A percentile compares a stretch with the other conserved stretches of the same genome.
These are phyloP conservation scores for Microcera coccophila DNA, from an alignment of 2,329 filamentous ascomycete genomes.

Conservation along the genomic window DNA sequence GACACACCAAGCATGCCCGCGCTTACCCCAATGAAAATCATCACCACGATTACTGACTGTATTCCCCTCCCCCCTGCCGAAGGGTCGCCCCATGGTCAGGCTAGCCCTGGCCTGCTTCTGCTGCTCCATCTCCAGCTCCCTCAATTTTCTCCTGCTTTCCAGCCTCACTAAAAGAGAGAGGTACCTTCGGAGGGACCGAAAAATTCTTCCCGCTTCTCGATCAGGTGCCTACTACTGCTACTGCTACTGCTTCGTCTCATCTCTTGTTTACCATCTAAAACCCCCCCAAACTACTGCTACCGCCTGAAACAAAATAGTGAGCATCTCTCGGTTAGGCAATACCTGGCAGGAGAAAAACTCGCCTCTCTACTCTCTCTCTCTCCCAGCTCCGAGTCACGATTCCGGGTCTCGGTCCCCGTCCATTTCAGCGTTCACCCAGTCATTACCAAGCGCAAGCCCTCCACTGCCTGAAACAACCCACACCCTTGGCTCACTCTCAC, in stretches of 20 bases:
- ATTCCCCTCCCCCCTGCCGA: background rate
- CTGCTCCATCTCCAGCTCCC: background rate
- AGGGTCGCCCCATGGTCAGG: background rate
- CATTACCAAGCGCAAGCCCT: conserved; percentile 1
- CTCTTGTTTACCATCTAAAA: too few relatives aligned
- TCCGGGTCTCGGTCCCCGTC: background rate
- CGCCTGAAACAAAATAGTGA: too few relatives aligned
- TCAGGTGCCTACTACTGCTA: background rate
- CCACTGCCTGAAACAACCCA: conserved; percentile 2
- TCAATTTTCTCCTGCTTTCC: conserved; percentile 1
- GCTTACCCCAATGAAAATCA: background rate
- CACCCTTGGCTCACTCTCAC: background rate
- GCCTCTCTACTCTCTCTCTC: background rate
- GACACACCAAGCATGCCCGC: background rate
- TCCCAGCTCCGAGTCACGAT: background rate
- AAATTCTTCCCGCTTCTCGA: background rate
- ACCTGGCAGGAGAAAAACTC: too few relatives aligned
- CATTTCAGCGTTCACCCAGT: background rate
- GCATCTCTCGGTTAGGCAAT: too few relatives aligned
- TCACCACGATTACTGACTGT: background rate
- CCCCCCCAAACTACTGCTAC: too few relatives aligned
- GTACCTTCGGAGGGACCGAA: too few relatives aligned
- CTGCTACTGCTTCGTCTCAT: too few relatives aligned
- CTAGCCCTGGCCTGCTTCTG: background rate
- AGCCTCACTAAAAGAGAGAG: background rate